Percentiles rank a stretch among this genome's conserved stretches.
These are phyloP conservation scores for Pyracantha coccinea DNA, from an alignment of 331 rosid species.

Conservation along the genomic window DNA sequence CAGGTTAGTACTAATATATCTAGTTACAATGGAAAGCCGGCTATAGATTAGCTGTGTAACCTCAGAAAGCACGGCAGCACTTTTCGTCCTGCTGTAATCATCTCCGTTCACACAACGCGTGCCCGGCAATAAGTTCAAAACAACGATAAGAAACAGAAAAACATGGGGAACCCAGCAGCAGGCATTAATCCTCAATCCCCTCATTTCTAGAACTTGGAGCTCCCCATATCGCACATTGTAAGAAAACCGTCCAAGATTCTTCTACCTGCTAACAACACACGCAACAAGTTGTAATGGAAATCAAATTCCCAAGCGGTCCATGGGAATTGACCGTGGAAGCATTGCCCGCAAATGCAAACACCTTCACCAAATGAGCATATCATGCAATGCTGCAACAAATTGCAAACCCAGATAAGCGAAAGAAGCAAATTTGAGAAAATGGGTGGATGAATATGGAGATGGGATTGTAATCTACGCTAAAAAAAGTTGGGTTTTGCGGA, in stretches of 20 bases:
- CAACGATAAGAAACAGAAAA: slow-evolving; percentile 20
- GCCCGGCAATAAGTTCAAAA: slow-evolving; percentile 22
- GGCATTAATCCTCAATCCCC: slow-evolving; percentile 25
- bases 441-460: neutral
- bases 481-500: neutral
- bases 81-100: slow-evolving; percentile 9
- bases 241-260: slow-evolving; percentile 20
- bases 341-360: neutral
- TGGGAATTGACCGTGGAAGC: neutral
- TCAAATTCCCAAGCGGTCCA: neutral
- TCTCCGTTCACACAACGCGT: slow-evolving; percentile 27
- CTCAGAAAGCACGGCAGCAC: slow-evolving; percentile 25
- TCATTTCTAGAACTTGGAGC: slow-evolving; percentile 32
- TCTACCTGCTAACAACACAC: neutral
- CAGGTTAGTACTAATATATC: slow-evolving; percentile 33
- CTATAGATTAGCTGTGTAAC: slow-evolving; percentile 31
- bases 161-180: slow-evolving; percentile 16
- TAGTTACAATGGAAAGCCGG: slow-evolving; percentile 37
- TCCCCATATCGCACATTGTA: slow-evolving; percentile 15
- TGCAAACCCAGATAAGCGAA: neutral
- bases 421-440: slow-evolving; percentile 2
- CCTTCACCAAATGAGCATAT: neutral
- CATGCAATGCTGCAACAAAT: neutral
- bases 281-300: neutral
- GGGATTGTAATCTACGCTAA: neutral